Base-by-base conservation (phyloP, 352 stramenopile genomes). In the Pythium brachiatum region DNA sequence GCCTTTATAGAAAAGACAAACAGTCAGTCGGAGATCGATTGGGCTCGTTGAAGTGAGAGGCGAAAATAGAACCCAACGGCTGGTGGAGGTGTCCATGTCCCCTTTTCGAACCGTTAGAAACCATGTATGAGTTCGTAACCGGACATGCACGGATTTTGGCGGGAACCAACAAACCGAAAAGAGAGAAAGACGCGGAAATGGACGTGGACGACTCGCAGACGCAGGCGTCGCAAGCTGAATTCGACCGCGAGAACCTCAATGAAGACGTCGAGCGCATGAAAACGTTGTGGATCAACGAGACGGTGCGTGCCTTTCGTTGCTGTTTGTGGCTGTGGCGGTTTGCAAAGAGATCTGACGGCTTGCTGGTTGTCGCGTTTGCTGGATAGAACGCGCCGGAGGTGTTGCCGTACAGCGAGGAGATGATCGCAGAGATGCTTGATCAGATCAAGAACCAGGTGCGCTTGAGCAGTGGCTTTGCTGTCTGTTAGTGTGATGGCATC, bases 391-490 rank as follows among this genome's bases (percentile, higher is more conserved):
- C 86, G 8, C 86, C 86, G 0, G 86, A 93, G 52, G 71, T 95
- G 15, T 62, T 95, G 46, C 75, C 68, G 29, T 95, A 88, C 57
- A 70, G 89, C 57, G 79, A 89, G 1, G 83, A 93, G 25, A 89
- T 93, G 64, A 78, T 95, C 44, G 66, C 72, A 5, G 85, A 91
- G 59, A 93, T 95, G 82, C 67, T 93, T 7, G 83, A 93, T 43
- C 86, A 95, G 70, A 81, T 93, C 58, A 72, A 76, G 27, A 95
- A 95, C 63, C 86, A 89, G 69, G 80, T 89, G 53, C 29, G 39
- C 8, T 23, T 44, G 3, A 11, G 11, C 13, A 26, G 47, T 32
- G 4, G 21, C 23, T 20, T 32, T 6, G 0, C 36, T 43, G 51
- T 29, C 13, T 57, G 29, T 20, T 25, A 18, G n/a, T n/a, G n/a